phyloP scores from a whole-genome alignment of 331 rosid genomes.

The Telfairia occidentalis region DNA sequence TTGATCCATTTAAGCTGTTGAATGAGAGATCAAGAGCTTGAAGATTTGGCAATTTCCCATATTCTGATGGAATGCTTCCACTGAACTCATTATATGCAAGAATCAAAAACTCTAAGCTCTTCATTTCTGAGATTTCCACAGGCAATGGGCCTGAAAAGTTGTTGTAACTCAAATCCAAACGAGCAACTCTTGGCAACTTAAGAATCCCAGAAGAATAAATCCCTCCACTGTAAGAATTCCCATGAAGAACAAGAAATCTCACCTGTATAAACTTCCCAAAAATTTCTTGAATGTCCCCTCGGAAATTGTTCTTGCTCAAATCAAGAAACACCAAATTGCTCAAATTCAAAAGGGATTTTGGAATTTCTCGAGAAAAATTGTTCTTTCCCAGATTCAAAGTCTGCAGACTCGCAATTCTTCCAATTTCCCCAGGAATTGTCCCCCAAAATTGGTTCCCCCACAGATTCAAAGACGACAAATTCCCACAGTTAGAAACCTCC shows the following conservation, averaged over 20 bases:
- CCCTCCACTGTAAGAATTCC: constrained; percentile 56
- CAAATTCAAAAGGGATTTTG: constrained; percentile 46
- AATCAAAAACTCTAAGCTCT: constrained; percentile 43
- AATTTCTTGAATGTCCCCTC: constrained; percentile 50
- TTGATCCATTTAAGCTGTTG: constrained; percentile 60
- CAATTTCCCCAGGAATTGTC: constrained; percentile 52
- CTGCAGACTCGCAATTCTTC: constrained; percentile 38
- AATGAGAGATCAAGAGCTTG: constrained; percentile 84
- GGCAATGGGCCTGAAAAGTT: constrained; percentile 79
- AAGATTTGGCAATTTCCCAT: constrained; percentile 37
- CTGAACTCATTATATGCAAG: constrained; percentile 69
- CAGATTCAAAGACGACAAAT: constrained; percentile 37
- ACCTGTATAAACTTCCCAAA: constrained; percentile 61
- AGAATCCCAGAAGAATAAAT: constrained; percentile 60
- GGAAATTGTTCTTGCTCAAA: constrained; percentile 63
- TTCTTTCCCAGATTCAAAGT: constrained; percentile 60
- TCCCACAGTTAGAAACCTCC: constrained; percentile 49
- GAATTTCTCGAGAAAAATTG: constrained; percentile 53
- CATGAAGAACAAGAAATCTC: constrained; percentile 54
- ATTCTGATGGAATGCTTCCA: constrained; percentile 51
- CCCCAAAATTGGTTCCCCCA: constrained; percentile 53
- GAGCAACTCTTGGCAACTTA: constrained; percentile 36
- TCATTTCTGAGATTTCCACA: constrained; percentile 46
- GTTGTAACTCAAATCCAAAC: constrained; percentile 64
- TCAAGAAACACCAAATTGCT: constrained; percentile 60